Conservation (phyloP, 2,329 filamentous ascomycete genomes). For the Tolypocladium guangdongense region DNA sequence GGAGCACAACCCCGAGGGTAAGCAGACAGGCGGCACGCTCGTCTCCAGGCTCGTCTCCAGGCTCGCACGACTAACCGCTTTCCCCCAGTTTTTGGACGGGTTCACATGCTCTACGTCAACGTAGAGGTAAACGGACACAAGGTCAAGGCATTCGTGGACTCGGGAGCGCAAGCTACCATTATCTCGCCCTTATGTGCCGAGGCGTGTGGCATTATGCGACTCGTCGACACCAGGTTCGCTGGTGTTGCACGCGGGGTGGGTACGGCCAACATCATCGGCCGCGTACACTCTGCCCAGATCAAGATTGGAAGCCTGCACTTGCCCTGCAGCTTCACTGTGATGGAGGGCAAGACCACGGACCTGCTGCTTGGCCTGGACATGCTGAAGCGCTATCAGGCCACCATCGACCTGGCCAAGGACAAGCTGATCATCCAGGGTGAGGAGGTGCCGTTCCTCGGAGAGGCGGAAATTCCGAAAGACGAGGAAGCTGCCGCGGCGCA, state of each 20-base stretch:
- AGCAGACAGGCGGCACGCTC: slow-evolving; percentile 11
- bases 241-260: slow-evolving; percentile 90
- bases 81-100: slow-evolving; percentile 71
- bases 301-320: slow-evolving; percentile 81
- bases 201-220: slow-evolving; percentile 87
- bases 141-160: slow-evolving; percentile 94
- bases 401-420: slow-evolving; percentile 76
- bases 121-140: slow-evolving; percentile 89
- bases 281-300: slow-evolving; percentile 91
- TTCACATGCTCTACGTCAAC: slow-evolving; percentile 93
- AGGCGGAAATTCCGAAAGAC: slow-evolving; percentile 87
- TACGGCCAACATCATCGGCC: slow-evolving; percentile 86
- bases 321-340: slow-evolving; percentile 94
- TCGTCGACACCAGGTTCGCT: slow-evolving; percentile 85
- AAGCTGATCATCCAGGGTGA: slow-evolving; percentile 80
- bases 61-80: slow-evolving; percentile 1
- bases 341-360: slow-evolving; percentile 97
- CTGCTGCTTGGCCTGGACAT: slow-evolving; percentile 90
- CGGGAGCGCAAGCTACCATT: slow-evolving; percentile 93
- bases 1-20: slow-evolving; percentile 95
- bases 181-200: slow-evolving; percentile 94
- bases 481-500: slow-evolving; percentile 63
- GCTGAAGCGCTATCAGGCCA: slow-evolving; percentile 90
- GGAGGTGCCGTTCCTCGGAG: slow-evolving; percentile 81
- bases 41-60: background rate